These are phyloP conservation scores for Fusarium fujikuroi DNA, from an alignment of 2,329 filamentous ascomycete species.

Conservation along the genomic window DNA sequence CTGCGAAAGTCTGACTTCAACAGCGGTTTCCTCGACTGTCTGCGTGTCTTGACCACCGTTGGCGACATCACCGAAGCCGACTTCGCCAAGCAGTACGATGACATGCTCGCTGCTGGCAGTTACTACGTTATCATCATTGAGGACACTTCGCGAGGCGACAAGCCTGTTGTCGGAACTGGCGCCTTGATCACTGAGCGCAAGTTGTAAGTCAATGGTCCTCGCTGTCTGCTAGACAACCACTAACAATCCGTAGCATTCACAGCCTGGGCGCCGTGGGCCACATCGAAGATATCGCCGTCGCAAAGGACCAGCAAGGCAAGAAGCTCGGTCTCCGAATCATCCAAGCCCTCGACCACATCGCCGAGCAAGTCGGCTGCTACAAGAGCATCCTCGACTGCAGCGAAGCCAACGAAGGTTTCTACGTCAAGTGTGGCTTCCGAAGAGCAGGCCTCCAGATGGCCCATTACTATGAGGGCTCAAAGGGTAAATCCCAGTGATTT, in stretches of 20 bases:
- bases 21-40: conserved; percentile 87
- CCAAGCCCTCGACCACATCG: conserved; percentile 90
- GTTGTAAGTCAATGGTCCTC: conserved; percentile 71
- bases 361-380: conserved; percentile 91
- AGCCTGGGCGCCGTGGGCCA: conserved; percentile 86
- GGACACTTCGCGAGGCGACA: conserved; percentile 67
- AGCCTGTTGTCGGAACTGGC: conserved; percentile 86
- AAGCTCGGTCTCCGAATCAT: conserved; percentile 93
- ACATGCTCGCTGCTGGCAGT: conserved; percentile 77
- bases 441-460: conserved; percentile 95
- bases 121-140: conserved; percentile 92
- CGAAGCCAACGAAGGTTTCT: conserved; percentile 96
- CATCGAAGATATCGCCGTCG: conserved; percentile 97
- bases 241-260: conserved; percentile 70
- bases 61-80: conserved; percentile 82
- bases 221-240: conserved; percentile 3
- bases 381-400: conserved; percentile 98
- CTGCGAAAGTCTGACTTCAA: conserved; percentile 82
- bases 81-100: conserved; percentile 84
- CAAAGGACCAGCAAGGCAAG: conserved; percentile 96
- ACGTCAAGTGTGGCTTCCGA: conserved; percentile 96
- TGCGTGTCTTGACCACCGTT: conserved; percentile 91
- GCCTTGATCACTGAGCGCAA: conserved; percentile 93
- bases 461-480: conserved; percentile 81
- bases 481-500: conserved; percentile 56